Evolutionary conservation across 192 early-diverging fungal species (phyloP), one percentile per base, ranked within the genome.

Genomic region (Thamnidium elegans): DNA sequence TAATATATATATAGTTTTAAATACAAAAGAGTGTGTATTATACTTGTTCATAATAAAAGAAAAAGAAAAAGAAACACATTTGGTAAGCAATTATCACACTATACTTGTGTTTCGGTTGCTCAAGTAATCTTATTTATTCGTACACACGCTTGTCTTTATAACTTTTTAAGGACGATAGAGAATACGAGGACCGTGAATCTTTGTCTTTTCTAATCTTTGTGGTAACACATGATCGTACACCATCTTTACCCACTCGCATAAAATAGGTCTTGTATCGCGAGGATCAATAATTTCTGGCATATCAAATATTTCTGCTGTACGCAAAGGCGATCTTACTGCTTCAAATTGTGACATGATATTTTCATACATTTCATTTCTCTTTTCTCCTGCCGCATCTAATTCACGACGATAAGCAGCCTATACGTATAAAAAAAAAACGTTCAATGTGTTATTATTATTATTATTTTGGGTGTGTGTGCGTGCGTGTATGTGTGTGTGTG

Each of bases 241-340:
- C 46, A 75, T 69, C 30, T 31, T 42, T 10, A 70, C 73, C 73
- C 68, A 75, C 0, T 75, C 73, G 51, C 73, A 75, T 3, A 69
- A 15, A 10, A 69, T 31, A 17, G 67, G 63, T 36, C 73, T 55
- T 15, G 73, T 75, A 44, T 69, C 52, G 11, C 73, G 68, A 26
- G 73, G 73, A 54, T 75, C 73, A 59, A 75, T 75, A 21, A 75
- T 66, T 15, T 75, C 73, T 31, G 66, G 67, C 5, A 75, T 67
- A 59, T 75, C 73, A 56, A 75, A 75, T 17, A 53, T 34, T 46
- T 75, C 73, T 0, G 73, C 73, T 43, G 73, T 75, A 39, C 68
- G 30, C 5, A 70, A 26, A 14, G 73, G 73, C 0, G 73, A 75
- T 7, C 73, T 64, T 4, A 69, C 68, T 13, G 67, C 67, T 58